Conservation (phyloP, 2,329 filamentous ascomycete genomes). For the Xylaria sp. region DNA sequence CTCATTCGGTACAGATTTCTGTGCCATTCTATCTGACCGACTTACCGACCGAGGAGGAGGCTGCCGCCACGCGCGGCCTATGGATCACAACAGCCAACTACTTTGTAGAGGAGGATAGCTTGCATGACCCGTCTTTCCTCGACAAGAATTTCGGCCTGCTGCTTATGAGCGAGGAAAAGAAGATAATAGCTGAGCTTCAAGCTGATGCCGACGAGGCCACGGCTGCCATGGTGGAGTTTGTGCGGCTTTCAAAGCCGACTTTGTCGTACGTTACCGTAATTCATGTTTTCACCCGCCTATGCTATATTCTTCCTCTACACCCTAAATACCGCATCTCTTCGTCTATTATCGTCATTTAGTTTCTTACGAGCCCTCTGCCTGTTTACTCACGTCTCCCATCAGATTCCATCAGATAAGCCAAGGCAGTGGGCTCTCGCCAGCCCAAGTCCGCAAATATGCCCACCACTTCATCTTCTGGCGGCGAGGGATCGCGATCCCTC, state of each 20-base stretch:
- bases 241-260: slow-evolving; percentile 77
- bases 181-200: slow-evolving; percentile 78
- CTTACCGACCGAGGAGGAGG: slow-evolving; percentile 74
- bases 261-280: slow-evolving; percentile 61
- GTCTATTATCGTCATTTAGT: neutral
- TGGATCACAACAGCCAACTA: slow-evolving; percentile 90
- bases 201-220: slow-evolving; percentile 80
- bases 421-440: slow-evolving; percentile 76
- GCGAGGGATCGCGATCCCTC: slow-evolving; percentile 88
- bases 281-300: neutral
- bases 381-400: slow-evolving; percentile 11
- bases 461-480: slow-evolving; percentile 97
- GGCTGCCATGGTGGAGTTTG: slow-evolving; percentile 82
- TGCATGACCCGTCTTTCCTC: slow-evolving; percentile 73
- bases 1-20: slow-evolving; percentile 73
- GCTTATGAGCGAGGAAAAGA: slow-evolving; percentile 83
- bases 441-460: slow-evolving; percentile 86
- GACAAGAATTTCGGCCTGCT: slow-evolving; percentile 90
- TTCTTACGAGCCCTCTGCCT: neutral
- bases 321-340: neutral
- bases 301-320: neutral
- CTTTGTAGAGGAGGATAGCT: slow-evolving; percentile 74
- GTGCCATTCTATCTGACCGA: slow-evolving; percentile 77
- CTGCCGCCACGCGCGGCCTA: slow-evolving; percentile 74
- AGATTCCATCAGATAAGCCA: slow-evolving; percentile 76